Evolutionary conservation across 306 rosid species (phyloP).

Genomic region (Crotalaria pallida): DNA sequence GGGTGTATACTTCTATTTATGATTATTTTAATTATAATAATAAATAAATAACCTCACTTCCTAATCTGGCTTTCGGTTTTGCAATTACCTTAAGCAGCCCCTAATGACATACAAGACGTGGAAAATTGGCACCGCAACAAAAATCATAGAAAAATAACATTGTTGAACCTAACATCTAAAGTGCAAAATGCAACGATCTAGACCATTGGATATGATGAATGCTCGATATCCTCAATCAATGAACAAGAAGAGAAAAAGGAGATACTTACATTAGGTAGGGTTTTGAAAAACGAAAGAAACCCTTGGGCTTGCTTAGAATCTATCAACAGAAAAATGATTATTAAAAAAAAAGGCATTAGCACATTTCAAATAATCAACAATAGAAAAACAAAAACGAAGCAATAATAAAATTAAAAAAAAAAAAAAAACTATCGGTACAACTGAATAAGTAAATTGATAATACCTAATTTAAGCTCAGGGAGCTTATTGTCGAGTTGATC

Average conservation of each 20-base stretch:
- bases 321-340: constrained; percentile 18
- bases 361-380: neutral
- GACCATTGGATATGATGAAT: neutral
- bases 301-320: constrained; percentile 97
- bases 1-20: neutral
- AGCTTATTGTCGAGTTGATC: constrained; percentile 63
- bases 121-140: neutral
- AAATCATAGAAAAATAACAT: neutral
- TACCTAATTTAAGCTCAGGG: constrained; percentile 91
- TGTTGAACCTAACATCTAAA: neutral
- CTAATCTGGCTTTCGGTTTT: neutral
- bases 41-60: too few relatives aligned
- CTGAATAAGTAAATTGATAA: neutral
- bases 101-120: neutral
- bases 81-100: neutral
- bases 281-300: constrained; percentile 86
- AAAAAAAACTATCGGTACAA: neutral
- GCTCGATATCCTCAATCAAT: too few relatives aligned
- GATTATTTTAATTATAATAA: too few relatives aligned
- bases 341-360: neutral
- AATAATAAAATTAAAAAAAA: neutral
- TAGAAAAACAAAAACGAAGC: neutral
- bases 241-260: neutral
- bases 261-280: constrained; percentile 63
- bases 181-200: too few relatives aligned